Conservation (phyloP, 2,329 filamentous ascomycete species). For the Penicillium sp. region DNA sequence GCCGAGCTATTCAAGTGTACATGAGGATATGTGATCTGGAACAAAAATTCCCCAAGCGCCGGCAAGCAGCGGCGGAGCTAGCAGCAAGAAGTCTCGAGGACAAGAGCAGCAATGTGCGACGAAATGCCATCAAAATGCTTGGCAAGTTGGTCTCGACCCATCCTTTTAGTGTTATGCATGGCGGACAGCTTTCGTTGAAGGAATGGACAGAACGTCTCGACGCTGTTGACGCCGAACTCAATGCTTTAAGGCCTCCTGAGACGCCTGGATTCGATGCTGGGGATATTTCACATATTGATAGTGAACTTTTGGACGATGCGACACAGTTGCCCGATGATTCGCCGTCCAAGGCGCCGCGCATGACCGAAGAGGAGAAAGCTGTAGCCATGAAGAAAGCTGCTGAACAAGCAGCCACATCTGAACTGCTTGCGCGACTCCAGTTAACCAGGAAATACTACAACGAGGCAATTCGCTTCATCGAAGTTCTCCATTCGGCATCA, state of each 20-base stretch:
- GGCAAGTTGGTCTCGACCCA: constrained; percentile 89
- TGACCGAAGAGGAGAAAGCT: constrained; percentile 79
- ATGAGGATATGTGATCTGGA: constrained; percentile 91
- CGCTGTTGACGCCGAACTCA: constrained; percentile 80
- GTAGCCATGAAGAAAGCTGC: constrained; percentile 77
- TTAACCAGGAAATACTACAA: constrained; percentile 87
- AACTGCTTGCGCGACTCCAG: constrained; percentile 85
- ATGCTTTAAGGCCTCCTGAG: constrained; percentile 76
- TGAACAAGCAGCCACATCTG: constrained; percentile 85
- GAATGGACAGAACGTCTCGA: constrained; percentile 86
- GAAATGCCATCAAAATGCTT: constrained; percentile 92
- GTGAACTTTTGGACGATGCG: constrained; percentile 81
- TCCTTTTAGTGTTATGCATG: constrained; percentile 90
- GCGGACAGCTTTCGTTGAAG: constrained; percentile 79
- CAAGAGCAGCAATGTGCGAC: constrained; percentile 95
- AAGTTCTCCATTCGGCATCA: constrained; percentile 84
- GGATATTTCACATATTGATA: constrained; percentile 72
- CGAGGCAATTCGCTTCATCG: constrained; percentile 93
- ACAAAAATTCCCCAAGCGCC: constrained; percentile 90
- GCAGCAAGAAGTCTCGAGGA: constrained; percentile 90
- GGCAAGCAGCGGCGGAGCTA: constrained; percentile 85
- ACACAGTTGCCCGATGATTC: constrained; percentile 74
- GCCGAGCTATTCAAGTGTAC: constrained; percentile 90
- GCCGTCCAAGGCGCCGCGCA: constrained; percentile 66
- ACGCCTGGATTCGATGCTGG: constrained; percentile 74